Conservation (phyloP, 441 rosid genomes). For the Arabidopsis hybrid region DNA sequence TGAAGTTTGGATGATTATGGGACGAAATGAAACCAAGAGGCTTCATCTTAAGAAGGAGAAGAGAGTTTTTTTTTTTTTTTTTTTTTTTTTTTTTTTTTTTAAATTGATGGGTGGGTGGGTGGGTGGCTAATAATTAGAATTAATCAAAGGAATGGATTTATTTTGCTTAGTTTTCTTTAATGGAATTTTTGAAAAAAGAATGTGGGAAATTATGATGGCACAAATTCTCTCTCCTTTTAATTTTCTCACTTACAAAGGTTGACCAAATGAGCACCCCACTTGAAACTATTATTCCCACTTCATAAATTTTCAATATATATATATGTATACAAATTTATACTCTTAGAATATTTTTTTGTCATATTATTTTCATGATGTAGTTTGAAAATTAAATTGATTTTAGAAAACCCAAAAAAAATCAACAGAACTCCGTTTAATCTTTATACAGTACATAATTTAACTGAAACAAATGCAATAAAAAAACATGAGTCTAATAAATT, state of each 20-base stretch:
- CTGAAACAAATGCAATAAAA: background rate
- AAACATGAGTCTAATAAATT: background rate
- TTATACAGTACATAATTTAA: background rate
- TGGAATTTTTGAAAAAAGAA: slow-evolving; percentile 46
- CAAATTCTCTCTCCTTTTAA: slow-evolving; percentile 39
- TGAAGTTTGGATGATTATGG: slow-evolving; percentile 43
- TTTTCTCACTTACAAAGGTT: slow-evolving; percentile 63
- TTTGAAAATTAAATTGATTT: background rate
- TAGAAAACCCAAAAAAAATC: background rate
- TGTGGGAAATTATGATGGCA: slow-evolving; percentile 50
- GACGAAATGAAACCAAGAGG: slow-evolving; percentile 43
- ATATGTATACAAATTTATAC: background rate
- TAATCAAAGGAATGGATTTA: slow-evolving; percentile 60
- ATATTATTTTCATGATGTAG: background rate
- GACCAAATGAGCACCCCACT: slow-evolving; percentile 75
- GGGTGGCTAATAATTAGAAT: slow-evolving; percentile 62
- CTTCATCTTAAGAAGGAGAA: slow-evolving; percentile 54
- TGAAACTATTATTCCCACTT: slow-evolving; percentile 42
- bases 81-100: background rate
- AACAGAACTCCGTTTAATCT: background rate
- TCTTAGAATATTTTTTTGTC: background rate
- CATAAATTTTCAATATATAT: background rate
- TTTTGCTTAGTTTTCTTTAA: slow-evolving; percentile 7
- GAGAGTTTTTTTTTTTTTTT: slow-evolving; percentile 37
- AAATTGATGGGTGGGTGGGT: slow-evolving; percentile 61